Percentiles rank a stretch among this genome's conserved stretches.
phyloP scores from a whole-genome alignment of 176 grass and related monocot species.

The Oryza officinalis region DNA sequence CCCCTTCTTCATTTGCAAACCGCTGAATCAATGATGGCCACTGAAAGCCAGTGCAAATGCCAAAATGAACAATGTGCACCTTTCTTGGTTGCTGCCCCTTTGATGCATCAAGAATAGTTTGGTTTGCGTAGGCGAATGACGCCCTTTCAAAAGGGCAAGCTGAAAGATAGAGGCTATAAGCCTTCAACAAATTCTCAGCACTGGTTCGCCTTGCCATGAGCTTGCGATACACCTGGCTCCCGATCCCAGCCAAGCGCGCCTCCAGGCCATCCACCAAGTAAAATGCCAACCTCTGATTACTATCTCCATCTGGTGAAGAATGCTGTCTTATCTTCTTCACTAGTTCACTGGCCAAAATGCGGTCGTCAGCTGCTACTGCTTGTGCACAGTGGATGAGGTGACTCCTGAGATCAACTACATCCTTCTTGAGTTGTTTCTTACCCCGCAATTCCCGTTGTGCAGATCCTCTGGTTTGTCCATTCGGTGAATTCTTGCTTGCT shows the following conservation, averaged over 20 bases:
- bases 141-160: slow-evolving; percentile 41
- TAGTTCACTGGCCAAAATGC: slow-evolving; percentile 28
- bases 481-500: slow-evolving; percentile 22
- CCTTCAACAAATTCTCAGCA: slow-evolving; percentile 25
- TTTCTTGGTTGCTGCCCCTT: slow-evolving; percentile 21
- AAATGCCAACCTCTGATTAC: slow-evolving; percentile 45
- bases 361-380: slow-evolving; percentile 39
- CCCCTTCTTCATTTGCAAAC: slow-evolving; percentile 20
- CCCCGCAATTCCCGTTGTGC: background rate
- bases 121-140: slow-evolving; percentile 26
- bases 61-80: slow-evolving; percentile 52
- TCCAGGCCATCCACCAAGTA: slow-evolving; percentile 53
- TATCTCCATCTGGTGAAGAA: slow-evolving; percentile 44
- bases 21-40: slow-evolving; percentile 51
- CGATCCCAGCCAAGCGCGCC: slow-evolving; percentile 49
- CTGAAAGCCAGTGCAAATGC: slow-evolving; percentile 51
- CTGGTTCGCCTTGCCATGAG: slow-evolving; percentile 25
- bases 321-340: slow-evolving; percentile 54
- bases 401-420: slow-evolving; percentile 42
- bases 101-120: slow-evolving; percentile 41
- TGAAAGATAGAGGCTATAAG: slow-evolving; percentile 36
- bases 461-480: background rate
- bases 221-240: slow-evolving; percentile 42
- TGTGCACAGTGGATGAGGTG: slow-evolving; percentile 49
- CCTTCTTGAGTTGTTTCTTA: slow-evolving; percentile 36